Evolutionary conservation across 2,329 filamentous ascomycete genomes (phyloP).

Genomic region (Cercospora citrullina): DNA sequence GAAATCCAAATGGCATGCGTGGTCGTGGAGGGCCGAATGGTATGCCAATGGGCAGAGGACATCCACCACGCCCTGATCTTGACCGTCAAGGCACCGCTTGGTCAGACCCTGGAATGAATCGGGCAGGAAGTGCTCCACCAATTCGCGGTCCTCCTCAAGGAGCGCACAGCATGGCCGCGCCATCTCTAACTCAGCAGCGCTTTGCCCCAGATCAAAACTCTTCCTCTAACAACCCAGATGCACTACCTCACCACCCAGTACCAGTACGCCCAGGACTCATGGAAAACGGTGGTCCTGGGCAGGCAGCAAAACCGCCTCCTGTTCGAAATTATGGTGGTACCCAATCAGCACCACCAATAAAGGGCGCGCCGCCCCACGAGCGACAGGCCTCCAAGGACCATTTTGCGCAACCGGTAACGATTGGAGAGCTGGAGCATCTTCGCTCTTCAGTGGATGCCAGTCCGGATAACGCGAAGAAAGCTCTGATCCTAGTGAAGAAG

Average conservation of each 20-base stretch:
- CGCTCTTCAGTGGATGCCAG: constrained; percentile 69
- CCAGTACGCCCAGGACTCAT: constrained; percentile 53
- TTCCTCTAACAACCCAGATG: constrained; percentile 51
- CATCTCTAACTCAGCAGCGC: constrained; percentile 34
- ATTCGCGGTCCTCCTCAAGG: constrained; percentile 14
- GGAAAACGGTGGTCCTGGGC: constrained; percentile 27
- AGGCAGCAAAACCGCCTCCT: constrained; percentile 51
- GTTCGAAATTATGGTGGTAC: constrained; percentile 53
- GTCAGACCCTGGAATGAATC: constrained; percentile 32
- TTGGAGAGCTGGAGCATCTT: constrained; percentile 71
- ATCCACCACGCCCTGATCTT: constrained; percentile 25
- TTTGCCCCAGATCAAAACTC: constrained; percentile 25
- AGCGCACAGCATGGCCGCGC: constrained; percentile 22
- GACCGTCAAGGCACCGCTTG: constrained; percentile 27
- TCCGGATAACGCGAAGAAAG: constrained; percentile 68
- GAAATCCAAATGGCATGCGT: constrained; percentile 4
- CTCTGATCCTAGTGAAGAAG: constrained; percentile 75
- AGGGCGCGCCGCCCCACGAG: constrained; percentile 33
- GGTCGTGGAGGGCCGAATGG: constrained; percentile 13
- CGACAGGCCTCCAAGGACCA: constrained; percentile 29
- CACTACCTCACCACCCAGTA: constrained; percentile 56
- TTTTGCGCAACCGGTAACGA: constrained; percentile 62
- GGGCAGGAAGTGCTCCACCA: constrained; percentile 30
- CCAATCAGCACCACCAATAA: constrained; percentile 31
- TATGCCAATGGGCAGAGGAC: constrained; percentile 11